Base-by-base conservation (phyloP, 164 flowering plant species). In the Liriodendron chinense region DNA sequence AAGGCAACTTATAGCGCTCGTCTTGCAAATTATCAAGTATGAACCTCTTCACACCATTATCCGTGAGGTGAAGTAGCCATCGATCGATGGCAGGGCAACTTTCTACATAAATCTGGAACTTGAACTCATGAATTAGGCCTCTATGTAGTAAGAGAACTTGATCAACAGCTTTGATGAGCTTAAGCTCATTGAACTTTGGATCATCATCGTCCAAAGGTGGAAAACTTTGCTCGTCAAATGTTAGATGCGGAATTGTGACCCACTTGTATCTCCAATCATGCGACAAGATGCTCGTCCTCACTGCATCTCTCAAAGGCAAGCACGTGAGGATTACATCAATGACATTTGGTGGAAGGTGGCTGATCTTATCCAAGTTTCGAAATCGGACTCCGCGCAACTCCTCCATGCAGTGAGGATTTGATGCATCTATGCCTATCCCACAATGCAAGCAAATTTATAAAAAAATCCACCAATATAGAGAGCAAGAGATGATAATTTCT, bases 1-100 rank as follows among this genome's bases (percentile, higher is more conserved):
- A 86, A 26, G 90, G 97, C 7, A 89, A 82, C 76, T 82, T 80
- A 75, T 85, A 86, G 85, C 86, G 84, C 2, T 1, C 1, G 2
- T 1, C 1, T 26, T 88, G 87, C 16, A 86, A 88, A 66, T 88
- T 64, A 56, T 90, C 87, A 69, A 90, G 82, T 67, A 78, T 26
- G 57, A 92, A 76, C 70, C 89, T 90, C 62, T 28, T 16, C 12
- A 68, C 28, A 12, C 50, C 50, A 16, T 68, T 12, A 3, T 9
- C 3, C 4, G 70, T 34, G 5, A 68, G 70, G 50, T 7, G 28
- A 14, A 13, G 70, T 7, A 68, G 10, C 70, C 70, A 68, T 43
- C 70, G 48, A 43, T 68, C 70, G 10, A 68, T 68, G 28, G 9
- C 21, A 3, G 0, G 16, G 28, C 0, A 68, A n/a, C 49, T 12